A percentile compares a stretch with the other conserved stretches of the same genome.
Conservation (phyloP, 345 rosid species). For the Acer yangbiense region DNA sequence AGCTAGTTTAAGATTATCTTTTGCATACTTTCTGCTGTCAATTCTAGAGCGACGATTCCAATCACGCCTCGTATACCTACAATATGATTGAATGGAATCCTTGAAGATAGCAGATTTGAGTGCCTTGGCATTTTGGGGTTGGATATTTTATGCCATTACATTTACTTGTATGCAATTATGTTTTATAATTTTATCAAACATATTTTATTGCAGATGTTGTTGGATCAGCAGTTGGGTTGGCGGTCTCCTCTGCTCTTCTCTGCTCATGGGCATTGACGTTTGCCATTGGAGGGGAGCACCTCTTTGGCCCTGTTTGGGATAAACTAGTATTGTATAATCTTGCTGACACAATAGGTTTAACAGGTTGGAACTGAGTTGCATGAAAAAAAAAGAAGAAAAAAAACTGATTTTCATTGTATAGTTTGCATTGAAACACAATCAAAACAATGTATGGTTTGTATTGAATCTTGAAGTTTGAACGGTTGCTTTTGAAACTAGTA, state of each 20-base stretch:
- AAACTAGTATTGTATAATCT: conserved; percentile 91
- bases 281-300: conserved; percentile 75
- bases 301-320: conserved; percentile 82
- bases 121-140: not conserved
- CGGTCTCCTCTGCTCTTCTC: conserved; percentile 57
- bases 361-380: conserved; percentile 80
- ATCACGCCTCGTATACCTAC: too few species aligned
- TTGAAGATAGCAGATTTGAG: not conserved
- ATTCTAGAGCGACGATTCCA: too few species aligned
- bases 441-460: not conserved
- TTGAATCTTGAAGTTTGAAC: not conserved
- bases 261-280: conserved; percentile 91
- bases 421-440: not conserved
- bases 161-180: not conserved
- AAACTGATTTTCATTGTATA: conserved; percentile 24
- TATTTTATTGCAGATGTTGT: conserved; percentile 60
- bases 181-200: not conserved
- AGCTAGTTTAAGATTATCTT: too few species aligned
- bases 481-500: not conserved
- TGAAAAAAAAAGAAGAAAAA: too few species aligned
- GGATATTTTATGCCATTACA: not conserved
- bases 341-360: conserved; percentile 80
- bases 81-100: not conserved
- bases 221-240: conserved; percentile 78
- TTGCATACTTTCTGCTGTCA: too few species aligned